These are phyloP conservation scores for Carex pumila DNA, from an alignment of 176 grass and related monocot genomes.

Conservation along the genomic window DNA sequence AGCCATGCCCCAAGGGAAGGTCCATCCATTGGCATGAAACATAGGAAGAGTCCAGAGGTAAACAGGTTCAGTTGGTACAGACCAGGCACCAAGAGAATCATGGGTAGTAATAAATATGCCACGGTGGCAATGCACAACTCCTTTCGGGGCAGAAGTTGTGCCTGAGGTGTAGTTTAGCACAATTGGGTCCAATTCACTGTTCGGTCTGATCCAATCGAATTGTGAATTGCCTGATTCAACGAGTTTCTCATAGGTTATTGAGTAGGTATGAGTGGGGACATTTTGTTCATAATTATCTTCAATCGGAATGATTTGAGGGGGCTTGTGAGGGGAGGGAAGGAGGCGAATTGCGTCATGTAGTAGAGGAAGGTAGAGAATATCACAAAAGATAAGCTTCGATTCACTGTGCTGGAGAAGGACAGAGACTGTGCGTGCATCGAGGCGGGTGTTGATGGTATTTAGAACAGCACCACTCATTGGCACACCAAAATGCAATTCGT, in stretches of 20 bases:
- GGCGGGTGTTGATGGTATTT: conserved; percentile 80
- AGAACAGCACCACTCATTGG: conserved; percentile 92
- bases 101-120: conserved; percentile 45
- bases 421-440: conserved; percentile 67
- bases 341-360: conserved; percentile 38
- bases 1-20: conserved; percentile 78
- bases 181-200: conserved; percentile 81
- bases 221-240: conserved; percentile 47
- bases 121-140: conserved; percentile 83
- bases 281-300: conserved; percentile 55
- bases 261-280: background rate
- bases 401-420: conserved; percentile 61
- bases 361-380: conserved; percentile 31
- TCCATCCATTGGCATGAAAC: conserved; percentile 95
- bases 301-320: conserved; percentile 48
- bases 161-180: conserved; percentile 92
- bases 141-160: conserved; percentile 81
- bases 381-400: conserved; percentile 58
- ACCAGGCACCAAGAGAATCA: conserved; percentile 48
- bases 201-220: conserved; percentile 56
- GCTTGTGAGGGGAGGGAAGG: conserved; percentile 23
- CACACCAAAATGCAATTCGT: conserved; percentile 86
- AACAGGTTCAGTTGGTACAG: conserved; percentile 38
- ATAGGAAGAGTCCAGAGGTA: conserved; percentile 89
- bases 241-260: conserved; percentile 55